phyloP scores from a whole-genome alignment of 2,329 filamentous ascomycete species.

The Venturia carpophila region DNA sequence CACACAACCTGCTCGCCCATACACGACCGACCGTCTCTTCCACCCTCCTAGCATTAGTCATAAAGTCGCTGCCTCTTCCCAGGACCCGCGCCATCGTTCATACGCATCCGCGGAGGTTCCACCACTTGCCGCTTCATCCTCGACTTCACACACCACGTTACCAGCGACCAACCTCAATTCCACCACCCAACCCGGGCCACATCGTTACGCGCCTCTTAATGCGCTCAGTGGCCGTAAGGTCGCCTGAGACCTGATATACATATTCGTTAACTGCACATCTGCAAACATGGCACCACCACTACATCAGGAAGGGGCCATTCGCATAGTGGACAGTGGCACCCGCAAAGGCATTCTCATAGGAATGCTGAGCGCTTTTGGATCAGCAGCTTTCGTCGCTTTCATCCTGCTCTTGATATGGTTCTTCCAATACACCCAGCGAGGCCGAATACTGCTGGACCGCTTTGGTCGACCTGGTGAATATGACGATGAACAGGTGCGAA shows the following conservation, averaged over 20 bases:
- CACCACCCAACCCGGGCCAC: not conserved
- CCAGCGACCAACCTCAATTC: not conserved
- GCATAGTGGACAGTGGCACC: constrained; percentile 29
- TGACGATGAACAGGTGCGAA: constrained; percentile 77
- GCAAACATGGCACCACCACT: constrained; percentile 13
- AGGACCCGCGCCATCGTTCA: not conserved
- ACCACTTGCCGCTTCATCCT: not conserved
- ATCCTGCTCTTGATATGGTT: constrained; percentile 81
- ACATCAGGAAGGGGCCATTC: not conserved
- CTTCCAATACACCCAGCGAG: constrained; percentile 80
- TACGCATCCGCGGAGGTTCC: not conserved
- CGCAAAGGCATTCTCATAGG: constrained; percentile 85
- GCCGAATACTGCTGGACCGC: constrained; percentile 86
- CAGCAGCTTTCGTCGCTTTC: constrained; percentile 73
- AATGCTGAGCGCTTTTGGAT: constrained; percentile 87
- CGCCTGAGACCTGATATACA: not conserved
- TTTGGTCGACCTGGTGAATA: constrained; percentile 92
- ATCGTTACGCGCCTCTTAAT: not conserved
- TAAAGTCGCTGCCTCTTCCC: not conserved
- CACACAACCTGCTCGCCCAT: not conserved
- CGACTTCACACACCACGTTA: not conserved
- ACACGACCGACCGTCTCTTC: not conserved
- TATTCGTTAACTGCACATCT: not conserved
- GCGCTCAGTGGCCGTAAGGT: constrained; percentile 3
- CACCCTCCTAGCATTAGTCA: not conserved